These are phyloP conservation scores for Sugiyamaella japonica DNA, from an alignment of 1,139 yeast genomes.

Conservation along the genomic window DNA sequence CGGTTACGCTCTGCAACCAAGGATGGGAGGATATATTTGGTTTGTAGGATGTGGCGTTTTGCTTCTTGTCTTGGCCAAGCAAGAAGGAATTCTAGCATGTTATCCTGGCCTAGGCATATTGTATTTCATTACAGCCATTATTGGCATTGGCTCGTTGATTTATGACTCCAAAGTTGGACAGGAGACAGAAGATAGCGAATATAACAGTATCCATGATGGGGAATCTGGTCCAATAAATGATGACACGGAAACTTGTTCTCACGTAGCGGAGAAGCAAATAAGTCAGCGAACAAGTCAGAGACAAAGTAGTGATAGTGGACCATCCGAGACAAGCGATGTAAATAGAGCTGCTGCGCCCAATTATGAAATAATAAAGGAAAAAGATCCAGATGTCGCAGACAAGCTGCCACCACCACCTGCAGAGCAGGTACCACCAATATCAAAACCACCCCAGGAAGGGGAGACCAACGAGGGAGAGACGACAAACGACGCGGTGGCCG, in stretches of 20 bases:
- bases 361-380: too few species aligned
- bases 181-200: neutral
- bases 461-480: too few species aligned
- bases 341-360: neutral
- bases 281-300: too few species aligned
- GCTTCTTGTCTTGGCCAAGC: slow-evolving; percentile 2
- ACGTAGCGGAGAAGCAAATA: neutral
- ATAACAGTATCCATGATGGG: neutral
- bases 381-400: too few species aligned
- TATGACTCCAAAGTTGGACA: slow-evolving; percentile 5
- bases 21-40: slow-evolving; percentile 16
- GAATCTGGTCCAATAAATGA: neutral
- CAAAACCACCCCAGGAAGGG: too few species aligned
- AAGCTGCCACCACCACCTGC: too few species aligned
- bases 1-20: slow-evolving; percentile 10
- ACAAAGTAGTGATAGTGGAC: neutral
- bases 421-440: too few species aligned
- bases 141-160: slow-evolving; percentile 13
- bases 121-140: slow-evolving; percentile 7
- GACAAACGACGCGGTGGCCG: too few species aligned
- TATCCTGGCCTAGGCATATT: slow-evolving; percentile 11
- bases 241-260: neutral
- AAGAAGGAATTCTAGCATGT: slow-evolving; percentile 8
- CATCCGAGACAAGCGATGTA: neutral
- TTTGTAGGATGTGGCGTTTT: slow-evolving; percentile 11